Evolutionary conservation across 176 grass and related monocot genomes (phyloP).

Genomic region (Hsuehochloa calcarea): DNA sequence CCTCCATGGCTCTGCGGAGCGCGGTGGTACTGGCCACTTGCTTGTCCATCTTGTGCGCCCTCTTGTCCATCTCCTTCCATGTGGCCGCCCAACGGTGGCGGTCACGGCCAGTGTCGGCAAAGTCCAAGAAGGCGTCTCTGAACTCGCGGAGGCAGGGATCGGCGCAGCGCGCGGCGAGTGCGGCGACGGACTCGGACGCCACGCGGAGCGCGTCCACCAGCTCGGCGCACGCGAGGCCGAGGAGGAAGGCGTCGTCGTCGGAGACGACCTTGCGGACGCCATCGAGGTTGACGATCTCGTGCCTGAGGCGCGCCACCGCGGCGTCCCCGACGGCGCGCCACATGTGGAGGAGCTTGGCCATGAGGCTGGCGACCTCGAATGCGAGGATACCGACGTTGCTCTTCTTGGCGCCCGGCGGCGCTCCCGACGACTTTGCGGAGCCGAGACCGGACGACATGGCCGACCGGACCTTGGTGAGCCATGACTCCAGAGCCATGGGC

Average conservation of each 20-base stretch:
- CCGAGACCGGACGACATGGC: constrained; percentile 46
- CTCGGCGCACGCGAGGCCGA: constrained; percentile 68
- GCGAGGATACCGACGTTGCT: constrained; percentile 66
- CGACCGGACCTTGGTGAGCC: constrained; percentile 70
- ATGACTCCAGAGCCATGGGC: constrained; percentile 73
- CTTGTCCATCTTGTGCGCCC: constrained; percentile 62
- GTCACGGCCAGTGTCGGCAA: constrained; percentile 61
- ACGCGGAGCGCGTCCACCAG: constrained; percentile 59
- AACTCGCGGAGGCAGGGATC: constrained; percentile 54
- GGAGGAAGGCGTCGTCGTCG: constrained; percentile 64
- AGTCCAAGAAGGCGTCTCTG: constrained; percentile 40
- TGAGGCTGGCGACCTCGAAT: constrained; percentile 64
- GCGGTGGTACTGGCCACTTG: constrained; percentile 44
- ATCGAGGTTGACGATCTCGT: constrained; percentile 48
- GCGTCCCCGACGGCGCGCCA: constrained; percentile 66
- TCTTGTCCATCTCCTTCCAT: constrained; percentile 74
- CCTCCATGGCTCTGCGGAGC: constrained; percentile 69
- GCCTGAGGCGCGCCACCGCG: constrained; percentile 52
- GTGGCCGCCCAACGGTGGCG: constrained; percentile 54
- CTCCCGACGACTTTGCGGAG: background rate
- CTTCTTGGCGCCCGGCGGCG: constrained; percentile 4
- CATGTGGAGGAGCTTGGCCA: constrained; percentile 72
- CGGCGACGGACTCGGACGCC: constrained; percentile 42
- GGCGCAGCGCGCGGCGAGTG: constrained; percentile 47
- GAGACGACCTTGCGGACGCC: constrained; percentile 79